Evolutionary conservation across 495 filamentous ascomycete species (phyloP), one percentile per base, ranked within the genome.

Genomic region (Lasiosphaeris hirsuta): DNA sequence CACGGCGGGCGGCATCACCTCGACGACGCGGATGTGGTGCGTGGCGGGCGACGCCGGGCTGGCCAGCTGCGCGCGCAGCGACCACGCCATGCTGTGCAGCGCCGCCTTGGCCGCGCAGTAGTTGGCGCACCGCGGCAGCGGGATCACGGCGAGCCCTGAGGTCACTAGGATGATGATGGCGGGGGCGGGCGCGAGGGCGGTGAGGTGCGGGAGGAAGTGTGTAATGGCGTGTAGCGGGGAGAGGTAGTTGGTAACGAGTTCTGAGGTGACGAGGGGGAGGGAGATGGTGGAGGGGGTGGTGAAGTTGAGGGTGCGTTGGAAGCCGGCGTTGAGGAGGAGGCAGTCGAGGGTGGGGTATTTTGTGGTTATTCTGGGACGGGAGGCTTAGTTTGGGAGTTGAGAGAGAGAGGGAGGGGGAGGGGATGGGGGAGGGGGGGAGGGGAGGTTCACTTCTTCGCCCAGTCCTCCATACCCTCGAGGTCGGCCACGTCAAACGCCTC

Each of bases 161-260:
- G 81, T 75, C 3, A 75, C 80, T 54, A 75, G 74, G 13, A 83
- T 64, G 39, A 86, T 64, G 14, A 70, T 62, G 2, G 78, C 58
- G 1, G 74, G 72, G 14, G 47, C 14, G 0, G 63, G 64, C 1
- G 62, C 47, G 0, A 57, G 61, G 15, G 67, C 49, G 58, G 83
- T 76, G 2, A 91, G 75, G 60, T 84, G 81, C 0, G 88, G 84
- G 0, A 89, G 74, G 66, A 91, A 85, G 0, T 78, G 78, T 10
- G 83, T 78, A 17, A 81, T 78, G 1, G 89, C 72, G 57, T 82
- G 75, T 7, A 92, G 65, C 45, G 79, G 78, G 13, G 86, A 76
- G 33, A 80, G 78, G 69, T 89, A 91, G 71, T 92, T 91, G 2
- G 84, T 89, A 8, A 69, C 71, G 23, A 90, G 54, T 64, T 91